phyloP scores from a whole-genome alignment of 805 yeast species.

The Metschnikowia borealis region DNA sequence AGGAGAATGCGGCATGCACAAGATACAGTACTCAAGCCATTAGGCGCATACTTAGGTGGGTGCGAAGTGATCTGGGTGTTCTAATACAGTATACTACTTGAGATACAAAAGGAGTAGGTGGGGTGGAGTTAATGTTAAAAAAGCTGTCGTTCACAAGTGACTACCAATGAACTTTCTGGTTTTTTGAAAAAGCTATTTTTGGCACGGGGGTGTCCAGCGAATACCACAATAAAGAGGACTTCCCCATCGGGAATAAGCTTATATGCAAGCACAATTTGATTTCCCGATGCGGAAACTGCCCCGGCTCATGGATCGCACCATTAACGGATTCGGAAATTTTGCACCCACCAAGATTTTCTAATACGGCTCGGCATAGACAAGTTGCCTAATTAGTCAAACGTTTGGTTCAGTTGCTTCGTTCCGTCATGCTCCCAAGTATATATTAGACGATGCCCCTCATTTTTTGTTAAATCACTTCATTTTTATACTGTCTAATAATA shows the following conservation, averaged over 20 bases:
- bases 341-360: slow-evolving; percentile 8
- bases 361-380: background rate
- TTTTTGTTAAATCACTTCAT: background rate
- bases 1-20: background rate
- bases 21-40: background rate
- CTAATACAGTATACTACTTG: background rate
- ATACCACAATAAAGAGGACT: background rate
- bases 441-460: background rate
- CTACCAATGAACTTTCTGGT: background rate
- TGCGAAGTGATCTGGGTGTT: background rate
- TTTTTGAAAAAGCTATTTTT: background rate
- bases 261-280: slow-evolving; percentile 1
- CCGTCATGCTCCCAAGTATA: background rate
- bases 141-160: background rate
- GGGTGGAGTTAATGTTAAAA: background rate
- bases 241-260: background rate
- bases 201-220: background rate
- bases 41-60: background rate
- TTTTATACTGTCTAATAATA: background rate
- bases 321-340: slow-evolving; percentile 12
- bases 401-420: background rate
- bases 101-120: background rate
- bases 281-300: slow-evolving; percentile 5
- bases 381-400: background rate
- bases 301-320: slow-evolving; percentile 1